Evolutionary conservation across 75 land plant species (phyloP), one percentile per base, ranked within the genome.

Genomic region (Pinus taeda): DNA sequence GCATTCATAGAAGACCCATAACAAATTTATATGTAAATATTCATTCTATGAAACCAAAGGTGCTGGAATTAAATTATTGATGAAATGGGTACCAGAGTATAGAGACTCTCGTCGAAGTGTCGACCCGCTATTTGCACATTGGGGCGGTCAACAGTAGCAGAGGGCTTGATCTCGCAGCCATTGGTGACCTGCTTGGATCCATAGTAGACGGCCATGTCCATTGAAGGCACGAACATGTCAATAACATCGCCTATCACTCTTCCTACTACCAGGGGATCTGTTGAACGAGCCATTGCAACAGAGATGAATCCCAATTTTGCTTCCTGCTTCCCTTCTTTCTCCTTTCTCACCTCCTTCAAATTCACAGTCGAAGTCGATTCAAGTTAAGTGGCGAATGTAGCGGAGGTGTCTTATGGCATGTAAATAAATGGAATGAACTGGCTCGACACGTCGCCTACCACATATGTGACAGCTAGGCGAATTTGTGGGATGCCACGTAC

Each of bases 191-290:
- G 89, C 80, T 85, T 90, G 7, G 79, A 15, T 37, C 85, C 86
- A 74, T 83, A 93, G 71, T 72, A 57, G 0, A 90, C 89, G 4
- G 82, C 64, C 86, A 93, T 81, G 73, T 42, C 58, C 2, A 87
- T 83, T 8, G 74, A 75, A 3, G 93, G 93, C 15, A 85, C 77
- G 69, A 93, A 93, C 84, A 83, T 79, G 76, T 93, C 95, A 3
- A 93, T 78, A 13, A 93, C 95, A 14, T 93, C 95, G 0, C 93
- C 95, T 9, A 93, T 87, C 57, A 93, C 95, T 26, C 91, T 76
- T 1, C 91, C 93, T 15, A 93, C 86, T 39, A 90, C 93, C 42
- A 90, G 73, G 11, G 95, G 95, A 82, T 92, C 90, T 15, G 86
- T 78, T 3, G 83, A 84, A 33, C 62, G 59, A 15, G 81, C 88